Evolutionary conservation across 441 rosid species (phyloP).

Genomic region (Kokia cookei): DNA sequence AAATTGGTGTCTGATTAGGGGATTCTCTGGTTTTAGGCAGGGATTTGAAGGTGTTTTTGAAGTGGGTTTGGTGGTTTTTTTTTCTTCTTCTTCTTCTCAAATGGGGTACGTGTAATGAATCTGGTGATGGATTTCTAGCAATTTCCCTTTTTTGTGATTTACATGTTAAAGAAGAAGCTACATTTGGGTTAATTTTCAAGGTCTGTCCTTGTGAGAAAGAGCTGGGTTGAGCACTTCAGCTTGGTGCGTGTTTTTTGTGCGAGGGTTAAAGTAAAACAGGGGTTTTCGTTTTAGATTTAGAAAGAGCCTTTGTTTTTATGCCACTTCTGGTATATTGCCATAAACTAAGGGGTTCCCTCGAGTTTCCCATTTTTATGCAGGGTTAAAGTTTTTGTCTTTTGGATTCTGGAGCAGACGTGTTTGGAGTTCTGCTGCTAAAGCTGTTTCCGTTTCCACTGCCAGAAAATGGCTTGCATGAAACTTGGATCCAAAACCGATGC

Average conservation of each 20-base stretch:
- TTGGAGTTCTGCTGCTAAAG: slow-evolving; percentile 7
- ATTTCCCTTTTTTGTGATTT: not conserved
- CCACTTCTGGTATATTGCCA: not conserved
- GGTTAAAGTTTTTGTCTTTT: not conserved
- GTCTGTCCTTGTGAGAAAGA: not conserved
- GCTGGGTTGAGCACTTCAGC: slow-evolving; percentile 4
- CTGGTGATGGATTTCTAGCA: not conserved
- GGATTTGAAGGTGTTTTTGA: slow-evolving; percentile 3
- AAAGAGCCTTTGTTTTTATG: not conserved
- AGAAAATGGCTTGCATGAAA: slow-evolving; percentile 81
- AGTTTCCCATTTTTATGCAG: not conserved
- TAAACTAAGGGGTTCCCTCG: not conserved
- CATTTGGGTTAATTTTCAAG: slow-evolving; percentile 16
- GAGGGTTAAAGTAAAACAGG: not conserved
- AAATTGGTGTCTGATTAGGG: slow-evolving; percentile 15
- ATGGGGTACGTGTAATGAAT: slow-evolving; percentile 2
- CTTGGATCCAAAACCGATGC: slow-evolving; percentile 92
- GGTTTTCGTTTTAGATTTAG: slow-evolving; percentile 5
- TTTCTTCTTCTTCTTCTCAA: not conserved
- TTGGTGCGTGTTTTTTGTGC: slow-evolving; percentile 2
- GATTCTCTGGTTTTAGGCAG: slow-evolving; percentile 11
- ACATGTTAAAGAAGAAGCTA: slow-evolving; percentile 9
- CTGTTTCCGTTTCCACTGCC: slow-evolving; percentile 13
- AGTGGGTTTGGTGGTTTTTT: slow-evolving; percentile 19
- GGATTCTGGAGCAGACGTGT: not conserved